A percentile compares a stretch with the other conserved stretches of the same genome.
phyloP scores from a whole-genome alignment of 2,329 filamentous ascomycete genomes.

The Penicillium sp. region DNA sequence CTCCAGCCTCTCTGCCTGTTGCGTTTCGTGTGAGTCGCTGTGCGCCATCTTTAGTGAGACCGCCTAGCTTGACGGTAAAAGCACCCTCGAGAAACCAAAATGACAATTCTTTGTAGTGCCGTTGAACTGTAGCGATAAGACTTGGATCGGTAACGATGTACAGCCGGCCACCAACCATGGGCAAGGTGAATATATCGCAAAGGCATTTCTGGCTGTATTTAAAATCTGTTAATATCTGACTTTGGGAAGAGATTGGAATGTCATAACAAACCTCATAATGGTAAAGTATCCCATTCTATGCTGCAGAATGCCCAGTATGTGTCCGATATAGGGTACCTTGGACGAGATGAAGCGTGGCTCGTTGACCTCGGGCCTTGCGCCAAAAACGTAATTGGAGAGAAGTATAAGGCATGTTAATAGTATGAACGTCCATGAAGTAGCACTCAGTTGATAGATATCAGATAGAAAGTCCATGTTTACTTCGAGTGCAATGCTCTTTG shows the following conservation, averaged over 20 bases:
- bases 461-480: background rate
- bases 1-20: background rate
- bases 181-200: slow-evolving; percentile 18
- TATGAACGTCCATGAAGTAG: background rate
- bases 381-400: background rate
- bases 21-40: background rate
- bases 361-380: background rate
- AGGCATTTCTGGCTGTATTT: background rate
- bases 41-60: background rate
- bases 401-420: background rate
- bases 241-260: background rate
- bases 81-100: background rate
- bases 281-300: background rate
- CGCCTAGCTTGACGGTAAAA: background rate
- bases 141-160: slow-evolving; percentile 23
- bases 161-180: slow-evolving; percentile 21
- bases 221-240: background rate
- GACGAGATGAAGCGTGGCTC: background rate
- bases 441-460: background rate
- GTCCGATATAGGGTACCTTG: background rate
- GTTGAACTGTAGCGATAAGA: slow-evolving; percentile 21
- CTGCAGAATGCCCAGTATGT: background rate
- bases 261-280: background rate
- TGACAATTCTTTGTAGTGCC: background rate
- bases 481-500: too few species aligned